Evolutionary conservation across 2,329 filamentous ascomycete genomes (phyloP).

Genomic region (Trichoderma arundinaceum): DNA sequence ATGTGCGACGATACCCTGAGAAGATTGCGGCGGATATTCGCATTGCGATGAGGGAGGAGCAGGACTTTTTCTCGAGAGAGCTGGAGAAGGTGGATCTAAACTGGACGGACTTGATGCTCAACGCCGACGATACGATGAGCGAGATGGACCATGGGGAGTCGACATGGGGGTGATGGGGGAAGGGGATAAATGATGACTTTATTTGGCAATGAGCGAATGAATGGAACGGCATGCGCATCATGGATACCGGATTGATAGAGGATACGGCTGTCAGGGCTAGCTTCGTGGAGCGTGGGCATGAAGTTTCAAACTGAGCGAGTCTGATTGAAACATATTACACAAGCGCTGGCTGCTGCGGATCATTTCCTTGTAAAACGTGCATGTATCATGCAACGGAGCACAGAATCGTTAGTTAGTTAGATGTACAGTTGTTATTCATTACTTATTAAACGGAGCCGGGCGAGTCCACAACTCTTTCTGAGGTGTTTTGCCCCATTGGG

Average conservation of each 20-base stretch:
- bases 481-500: neutral
- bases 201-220: neutral
- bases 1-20: constrained; percentile 80
- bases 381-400: too few relatives aligned
- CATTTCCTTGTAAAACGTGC: neutral
- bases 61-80: constrained; percentile 80
- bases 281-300: constrained; percentile 4
- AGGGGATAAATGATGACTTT: neutral
- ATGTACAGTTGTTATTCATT: constrained; percentile 16
- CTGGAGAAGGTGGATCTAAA: constrained; percentile 71
- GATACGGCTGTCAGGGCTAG: neutral
- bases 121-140: constrained; percentile 43
- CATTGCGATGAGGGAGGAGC: constrained; percentile 69
- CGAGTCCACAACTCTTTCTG: constrained; percentile 17
- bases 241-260: neutral
- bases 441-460: constrained; percentile 24
- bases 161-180: constrained; percentile 36
- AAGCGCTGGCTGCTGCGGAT: neutral
- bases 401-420: too few relatives aligned
- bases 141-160: constrained; percentile 45
- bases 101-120: constrained; percentile 52
- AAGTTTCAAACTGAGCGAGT: neutral
- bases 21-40: constrained; percentile 68
- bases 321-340: neutral
- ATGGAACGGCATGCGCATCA: neutral